Base-by-base conservation (phyloP, 257 asterid species). In the Capsicum chinense region DNA sequence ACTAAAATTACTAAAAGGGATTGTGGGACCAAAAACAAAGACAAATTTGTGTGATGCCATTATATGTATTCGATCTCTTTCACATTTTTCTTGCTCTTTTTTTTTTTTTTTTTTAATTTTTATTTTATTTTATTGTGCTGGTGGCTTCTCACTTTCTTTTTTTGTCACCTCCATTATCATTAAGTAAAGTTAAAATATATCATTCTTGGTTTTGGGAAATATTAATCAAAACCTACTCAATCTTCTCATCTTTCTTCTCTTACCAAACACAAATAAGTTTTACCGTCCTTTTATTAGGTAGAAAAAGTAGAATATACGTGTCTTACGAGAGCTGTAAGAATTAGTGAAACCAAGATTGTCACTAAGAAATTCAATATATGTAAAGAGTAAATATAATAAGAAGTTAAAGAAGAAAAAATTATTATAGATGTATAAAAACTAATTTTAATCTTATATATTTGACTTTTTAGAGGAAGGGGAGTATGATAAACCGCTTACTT, bases 11-110 rank as follows among this genome's bases (percentile, higher is more conserved):
- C 68, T 76, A 68, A 64, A 82, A 87, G 81, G n/a, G 9, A 26
- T 85, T 50, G 90, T 79, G 90, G 90, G 88, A 66, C 89, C 90
- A 84, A 84, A 82, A 68, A 56, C 50, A 56, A 81, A 62, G 81
- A 69, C 71, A 86, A 86, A 59, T 84, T 60, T 84, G 84, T 79
- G n/a, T 86, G 89, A 88, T 84, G 85, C 86, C 86, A 88, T 84
- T 69, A 39, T 81, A 71, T 81, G 80, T 83, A 82, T 85, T 88
- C 33, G 33, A 26, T 26, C 84, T 82, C 59, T 84, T 81, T 86
- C 90, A 84, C 82, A 84, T 33, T 86, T 80, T 83, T 60, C 37
- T 59, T 59, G 17, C 33, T 59, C 33, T 17, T 71, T 86, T 64
- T 68, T 54, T 76, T 67, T 47, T 74, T 57, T 79, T 84, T 84